Evolutionary conservation across 2,329 filamentous ascomycete species (phyloP), one percentile per base, ranked within the genome.

Genomic region (Penicillium digitatum): DNA sequence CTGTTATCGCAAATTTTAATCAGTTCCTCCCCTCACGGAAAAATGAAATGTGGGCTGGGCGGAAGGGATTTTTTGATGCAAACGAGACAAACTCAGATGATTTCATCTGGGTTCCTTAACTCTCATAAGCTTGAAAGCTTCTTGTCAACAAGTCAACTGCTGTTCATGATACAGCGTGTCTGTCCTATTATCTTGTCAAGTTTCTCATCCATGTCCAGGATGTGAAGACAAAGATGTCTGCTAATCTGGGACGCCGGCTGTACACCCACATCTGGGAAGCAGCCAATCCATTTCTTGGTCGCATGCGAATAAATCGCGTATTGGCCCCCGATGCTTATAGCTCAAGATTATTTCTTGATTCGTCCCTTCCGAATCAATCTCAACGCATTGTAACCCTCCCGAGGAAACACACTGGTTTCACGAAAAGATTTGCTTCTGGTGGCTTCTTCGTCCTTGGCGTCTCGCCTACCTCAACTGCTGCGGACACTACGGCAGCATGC

Each of bases 351-450:
- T 22, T 56, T 24, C 55, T 57, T 34, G 58, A 64, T 55, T 59
- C 55, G 10, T 47, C 57, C 35, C 42, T 58, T 27, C 39, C 48
- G 42, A 56, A 24, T 40, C 43, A 48, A 16, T 57, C 49, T 32
- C 56, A 55, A 31, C 44, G 29, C 14, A 62, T 69, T 34, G 65
- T 57, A 31, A 60, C 66, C 47, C 47, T 60, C 6, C 54, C 63
- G 11, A 63, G 52, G 24, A 69, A 64, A 55, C 63, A 69, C 26
- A 69, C 71, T 53, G 74, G 79, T 65, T 71, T 78, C 24, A 78
- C 77, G 11, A 77, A 76, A 55, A 80, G 78, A 63, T 81, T 82
- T 64, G 79, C 81, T 32, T 83, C 81, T 1, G 79, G 82, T 24
- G 78, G 82, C 6, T 72, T 83, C 34, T 71, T 84, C 26, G 76